phyloP scores from a whole-genome alignment of 148 eudicot genomes.

The Chenopodium album region DNA sequence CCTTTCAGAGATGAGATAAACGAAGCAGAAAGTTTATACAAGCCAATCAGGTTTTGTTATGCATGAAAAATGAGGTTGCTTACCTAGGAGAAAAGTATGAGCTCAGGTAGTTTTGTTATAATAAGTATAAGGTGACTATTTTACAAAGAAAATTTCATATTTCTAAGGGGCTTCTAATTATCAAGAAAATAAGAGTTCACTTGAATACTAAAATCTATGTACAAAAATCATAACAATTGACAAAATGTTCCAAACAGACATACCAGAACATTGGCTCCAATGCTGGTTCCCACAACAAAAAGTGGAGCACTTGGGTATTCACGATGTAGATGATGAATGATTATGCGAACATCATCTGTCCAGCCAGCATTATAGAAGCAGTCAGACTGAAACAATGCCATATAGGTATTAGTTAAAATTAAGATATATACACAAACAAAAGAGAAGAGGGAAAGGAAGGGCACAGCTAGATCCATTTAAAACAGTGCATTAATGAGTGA shows the following conservation, averaged over 20 bases:
- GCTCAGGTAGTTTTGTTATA: neutral
- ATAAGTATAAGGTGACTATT: neutral
- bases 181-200: neutral
- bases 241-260: slow-evolving; percentile 4
- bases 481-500: neutral
- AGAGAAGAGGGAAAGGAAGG: too few relatives aligned
- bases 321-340: slow-evolving; percentile 61
- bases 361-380: slow-evolving; percentile 96
- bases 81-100: neutral
- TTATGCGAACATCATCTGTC: slow-evolving; percentile 75
- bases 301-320: slow-evolving; percentile 70
- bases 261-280: slow-evolving; percentile 95
- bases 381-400: slow-evolving; percentile 60
- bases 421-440: neutral
- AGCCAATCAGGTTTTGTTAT: too few relatives aligned
- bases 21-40: too few relatives aligned
- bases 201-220: neutral
- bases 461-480: neutral
- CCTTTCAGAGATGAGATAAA: too few relatives aligned
- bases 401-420: neutral
- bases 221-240: neutral
- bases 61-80: too few relatives aligned
- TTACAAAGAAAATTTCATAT: too few relatives aligned
- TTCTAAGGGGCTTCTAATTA: neutral
- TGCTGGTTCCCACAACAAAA: slow-evolving; percentile 80